Conservation (phyloP, 1,284 basidiomycete genomes). For the Pseudomicrostroma phylloplanum region DNA sequence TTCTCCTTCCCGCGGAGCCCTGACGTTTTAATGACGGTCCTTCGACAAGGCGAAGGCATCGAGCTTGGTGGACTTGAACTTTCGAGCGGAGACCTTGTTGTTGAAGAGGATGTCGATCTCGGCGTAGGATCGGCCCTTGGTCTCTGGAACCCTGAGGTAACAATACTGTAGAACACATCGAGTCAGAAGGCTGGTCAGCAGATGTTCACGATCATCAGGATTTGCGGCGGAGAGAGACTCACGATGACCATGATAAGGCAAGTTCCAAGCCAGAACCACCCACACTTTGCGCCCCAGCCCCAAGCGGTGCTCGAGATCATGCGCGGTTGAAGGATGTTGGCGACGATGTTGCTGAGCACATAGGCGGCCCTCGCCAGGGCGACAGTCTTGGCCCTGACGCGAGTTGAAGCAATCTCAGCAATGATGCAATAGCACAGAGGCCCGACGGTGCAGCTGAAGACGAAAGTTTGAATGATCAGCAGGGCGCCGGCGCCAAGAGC, state of each 20-base stretch:
- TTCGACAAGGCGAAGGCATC: conserved; percentile 10
- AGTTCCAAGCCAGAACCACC: conserved; percentile 27
- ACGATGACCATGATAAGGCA: conserved; percentile 20
- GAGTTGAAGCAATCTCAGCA: conserved; percentile 47
- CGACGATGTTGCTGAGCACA: conserved; percentile 42
- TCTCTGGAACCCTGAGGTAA: conserved; percentile 50
- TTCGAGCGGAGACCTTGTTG: conserved; percentile 45
- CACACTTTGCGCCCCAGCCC: conserved; percentile 22
- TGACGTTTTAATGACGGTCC: no score
- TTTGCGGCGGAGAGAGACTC: conserved; percentile 18
- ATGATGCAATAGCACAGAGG: conserved; percentile 38
- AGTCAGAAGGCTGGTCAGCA: no score
- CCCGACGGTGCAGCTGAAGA: conserved; percentile 38
- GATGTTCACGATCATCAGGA: no score
- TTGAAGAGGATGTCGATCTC: conserved; percentile 53
- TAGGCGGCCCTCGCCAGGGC: conserved; percentile 46
- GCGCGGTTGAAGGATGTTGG: conserved; percentile 34
- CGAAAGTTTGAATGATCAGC: conserved; percentile 26
- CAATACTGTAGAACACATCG: no score
- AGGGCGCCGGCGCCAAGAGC: conserved; percentile 8
- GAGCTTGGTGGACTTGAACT: conserved; percentile 49
- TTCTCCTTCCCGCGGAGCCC: no score
- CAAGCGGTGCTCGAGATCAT: conserved; percentile 28
- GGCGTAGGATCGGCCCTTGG: conserved; percentile 52
- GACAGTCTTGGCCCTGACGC: conserved; percentile 42